These are phyloP conservation scores for Fusarium sambucinum DNA, from an alignment of 2,329 filamentous ascomycete species.

Conservation along the genomic window DNA sequence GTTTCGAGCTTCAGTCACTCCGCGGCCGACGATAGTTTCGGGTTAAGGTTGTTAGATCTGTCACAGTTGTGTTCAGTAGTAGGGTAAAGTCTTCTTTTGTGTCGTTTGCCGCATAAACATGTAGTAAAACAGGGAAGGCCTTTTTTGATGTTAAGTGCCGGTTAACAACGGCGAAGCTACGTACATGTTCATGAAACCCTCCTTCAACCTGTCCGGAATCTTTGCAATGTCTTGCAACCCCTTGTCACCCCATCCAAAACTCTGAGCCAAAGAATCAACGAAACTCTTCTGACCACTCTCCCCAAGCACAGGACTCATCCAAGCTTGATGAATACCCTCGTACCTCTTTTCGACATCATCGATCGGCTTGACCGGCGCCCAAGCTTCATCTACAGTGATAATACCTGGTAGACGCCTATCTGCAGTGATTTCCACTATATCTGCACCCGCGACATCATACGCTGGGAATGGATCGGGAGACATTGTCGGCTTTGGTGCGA, in stretches of 20 bases:
- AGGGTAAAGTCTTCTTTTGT: too few species aligned
- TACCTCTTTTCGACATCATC: neutral
- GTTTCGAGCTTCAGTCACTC: too few species aligned
- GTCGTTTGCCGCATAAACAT: too few species aligned
- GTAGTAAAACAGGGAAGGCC: too few species aligned
- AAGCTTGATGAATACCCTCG: neutral
- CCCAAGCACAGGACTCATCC: neutral
- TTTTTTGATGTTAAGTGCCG: too few species aligned
- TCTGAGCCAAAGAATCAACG: neutral
- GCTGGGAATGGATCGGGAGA: conserved; percentile 11
- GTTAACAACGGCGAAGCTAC: conserved; percentile 1
- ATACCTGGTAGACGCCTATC: neutral
- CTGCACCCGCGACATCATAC: conserved; percentile 6
- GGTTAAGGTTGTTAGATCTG: too few species aligned
- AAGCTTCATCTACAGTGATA: neutral
- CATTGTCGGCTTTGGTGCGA: neutral
- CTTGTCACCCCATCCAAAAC: neutral
- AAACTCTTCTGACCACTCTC: neutral
- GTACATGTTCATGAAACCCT: conserved; percentile 9
- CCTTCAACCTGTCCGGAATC: conserved; percentile 6
- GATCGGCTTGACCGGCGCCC: neutral
- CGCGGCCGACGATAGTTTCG: too few species aligned
- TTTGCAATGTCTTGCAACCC: neutral
- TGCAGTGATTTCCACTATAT: conserved; percentile 1
- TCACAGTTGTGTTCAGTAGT: too few species aligned